Base-by-base conservation (phyloP, 345 rosid species). In the Citrus mangshanensis region DNA sequence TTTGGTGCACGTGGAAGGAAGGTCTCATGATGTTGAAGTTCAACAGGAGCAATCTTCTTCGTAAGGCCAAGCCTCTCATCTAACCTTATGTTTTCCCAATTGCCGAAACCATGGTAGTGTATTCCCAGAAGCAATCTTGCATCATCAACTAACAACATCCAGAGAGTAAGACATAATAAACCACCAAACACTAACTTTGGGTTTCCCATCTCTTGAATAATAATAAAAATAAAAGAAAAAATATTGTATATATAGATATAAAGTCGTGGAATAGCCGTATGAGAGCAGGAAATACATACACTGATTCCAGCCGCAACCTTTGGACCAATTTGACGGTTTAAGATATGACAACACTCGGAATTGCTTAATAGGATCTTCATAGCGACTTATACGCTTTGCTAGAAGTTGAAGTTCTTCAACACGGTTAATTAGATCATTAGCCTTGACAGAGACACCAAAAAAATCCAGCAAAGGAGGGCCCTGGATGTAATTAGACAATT, bases 271-370 rank as follows among this genome's bases (percentile, higher is more conserved):
- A 46, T 46, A 46, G 51, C 49, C 21, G 0, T 35, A 70, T 38
- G n/a, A 55, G 60, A 49, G 55, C 49, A 27, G 58, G 40, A 78
- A 56, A 27, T 51, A 85, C 94, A 70, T 89, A 94, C 99, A 84
- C 84, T 92, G 98, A 86, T 94, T 94, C 99, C 99, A 97, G 55
- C 99, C 98, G 74, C 99, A 97, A 72, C 99, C 99, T 89, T 97
- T 97, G 63, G 99, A 92, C 99, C 99, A 97, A 78, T 94, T 97
- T 19, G 99, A 93, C 83, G 98, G 98, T 88, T 94, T 97, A 72
- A 94, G 98, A 85, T 90, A 91, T 32, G 83, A 80, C 81, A 94
- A 84, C 67, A 89, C 98, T 73, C n/a, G 91, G 84, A 97, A 97
- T 73, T 94, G 99, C 80, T 89, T 87, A 77, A 96, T 80, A 54